These are phyloP conservation scores for Xylaria sp. DNA, from an alignment of 2,329 filamentous ascomycete genomes.

Conservation along the genomic window DNA sequence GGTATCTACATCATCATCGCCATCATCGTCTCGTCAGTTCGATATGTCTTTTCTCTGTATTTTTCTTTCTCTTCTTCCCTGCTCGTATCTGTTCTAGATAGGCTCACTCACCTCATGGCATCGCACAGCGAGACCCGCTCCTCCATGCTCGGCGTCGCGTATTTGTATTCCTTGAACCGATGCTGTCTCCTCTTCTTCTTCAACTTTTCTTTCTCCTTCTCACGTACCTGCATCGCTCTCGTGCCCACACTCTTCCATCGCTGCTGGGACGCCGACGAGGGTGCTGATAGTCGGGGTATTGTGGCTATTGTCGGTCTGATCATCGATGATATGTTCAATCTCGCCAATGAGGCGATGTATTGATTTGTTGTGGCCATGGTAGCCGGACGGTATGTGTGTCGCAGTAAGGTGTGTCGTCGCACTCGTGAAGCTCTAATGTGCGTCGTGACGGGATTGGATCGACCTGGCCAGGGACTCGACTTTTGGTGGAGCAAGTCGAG, in stretches of 20 bases:
- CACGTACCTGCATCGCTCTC: conserved; percentile 51
- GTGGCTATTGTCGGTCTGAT: conserved; percentile 56
- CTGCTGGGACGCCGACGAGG: conserved; percentile 56
- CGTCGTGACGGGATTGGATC: conserved; percentile 8
- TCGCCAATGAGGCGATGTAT: conserved; percentile 66
- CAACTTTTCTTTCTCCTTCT: conserved; percentile 62
- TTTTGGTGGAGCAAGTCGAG: conserved; percentile 27
- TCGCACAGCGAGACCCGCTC: conserved; percentile 86
- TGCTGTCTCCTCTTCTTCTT: conserved; percentile 73
- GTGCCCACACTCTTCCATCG: conserved; percentile 55
- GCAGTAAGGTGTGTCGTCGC: conserved; percentile 17
- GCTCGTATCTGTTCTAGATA: conserved; percentile 13
- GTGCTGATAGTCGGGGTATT: conserved; percentile 63
- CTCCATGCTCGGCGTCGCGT: conserved; percentile 70
- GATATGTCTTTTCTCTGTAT: background rate
- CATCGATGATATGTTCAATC: conserved; percentile 58
- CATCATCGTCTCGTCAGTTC: conserved; percentile 27
- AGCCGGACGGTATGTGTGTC: conserved; percentile 19
- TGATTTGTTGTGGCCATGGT: conserved; percentile 64
- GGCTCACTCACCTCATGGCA: conserved; percentile 81
- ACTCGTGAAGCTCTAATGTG: conserved; percentile 37
- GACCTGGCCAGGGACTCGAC: background rate
- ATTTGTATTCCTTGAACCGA: conserved; percentile 72
- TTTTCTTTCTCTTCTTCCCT: background rate
- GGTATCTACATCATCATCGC: conserved; percentile 69